Conservation (phyloP, 2,329 filamentous ascomycete species). For the Xylaria sp. region DNA sequence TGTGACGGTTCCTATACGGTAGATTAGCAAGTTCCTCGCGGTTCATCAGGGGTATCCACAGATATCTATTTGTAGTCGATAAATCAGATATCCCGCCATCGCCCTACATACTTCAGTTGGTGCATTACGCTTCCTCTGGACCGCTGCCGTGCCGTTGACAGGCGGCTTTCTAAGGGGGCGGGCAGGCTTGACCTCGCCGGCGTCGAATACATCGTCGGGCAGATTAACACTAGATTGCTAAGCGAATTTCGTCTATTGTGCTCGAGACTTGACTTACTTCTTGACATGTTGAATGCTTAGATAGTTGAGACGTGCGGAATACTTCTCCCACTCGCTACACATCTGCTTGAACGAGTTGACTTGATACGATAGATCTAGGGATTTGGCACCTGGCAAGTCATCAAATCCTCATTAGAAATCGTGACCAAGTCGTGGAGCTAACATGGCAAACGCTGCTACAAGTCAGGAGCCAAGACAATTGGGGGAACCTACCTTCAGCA, state of each 20-base stretch:
- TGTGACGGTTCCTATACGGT: conserved; percentile 26
- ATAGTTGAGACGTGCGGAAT: conserved; percentile 67
- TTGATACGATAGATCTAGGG: conserved; percentile 72
- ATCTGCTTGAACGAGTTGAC: conserved; percentile 82
- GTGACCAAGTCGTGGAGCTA: conserved; percentile 16
- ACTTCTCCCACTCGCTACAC: conserved; percentile 71
- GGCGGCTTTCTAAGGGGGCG: conserved; percentile 48
- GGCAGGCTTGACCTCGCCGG: conserved; percentile 66
- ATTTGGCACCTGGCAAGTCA: conserved; percentile 53
- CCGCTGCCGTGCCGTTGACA: conserved; percentile 34
- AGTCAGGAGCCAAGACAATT: not conserved
- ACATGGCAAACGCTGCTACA: not conserved
- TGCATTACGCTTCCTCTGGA: conserved; percentile 44
- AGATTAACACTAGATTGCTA: conserved; percentile 63
- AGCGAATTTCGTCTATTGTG: conserved; percentile 17
- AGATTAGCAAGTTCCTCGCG: conserved; percentile 24
- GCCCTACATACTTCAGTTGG: conserved; percentile 35
- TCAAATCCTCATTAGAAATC: conserved; percentile 33
- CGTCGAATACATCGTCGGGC: conserved; percentile 81
- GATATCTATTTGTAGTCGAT: conserved; percentile 22
- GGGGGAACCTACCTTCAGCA: conserved; percentile 56
- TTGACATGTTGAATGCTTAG: conserved; percentile 78
- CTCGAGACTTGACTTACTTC: conserved; percentile 56
- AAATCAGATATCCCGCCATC: conserved; percentile 24
- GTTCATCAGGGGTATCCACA: conserved; percentile 10